Percentiles rank a stretch among this genome's conserved stretches.
phyloP scores from a whole-genome alignment of 805 yeast genomes.

The Starmerella asiatica region DNA sequence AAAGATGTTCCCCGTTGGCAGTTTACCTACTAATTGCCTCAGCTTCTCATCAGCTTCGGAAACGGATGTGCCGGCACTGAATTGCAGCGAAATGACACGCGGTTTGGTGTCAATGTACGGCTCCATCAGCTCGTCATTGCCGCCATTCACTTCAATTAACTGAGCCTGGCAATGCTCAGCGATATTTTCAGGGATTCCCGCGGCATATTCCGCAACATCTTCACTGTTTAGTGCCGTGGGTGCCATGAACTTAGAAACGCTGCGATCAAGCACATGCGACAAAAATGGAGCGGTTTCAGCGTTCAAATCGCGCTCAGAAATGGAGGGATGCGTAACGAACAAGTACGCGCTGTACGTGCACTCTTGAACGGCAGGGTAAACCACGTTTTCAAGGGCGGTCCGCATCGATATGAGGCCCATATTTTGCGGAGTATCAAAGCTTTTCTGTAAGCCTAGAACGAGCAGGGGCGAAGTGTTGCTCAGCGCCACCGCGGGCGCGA shows the following conservation, averaged over 20 bases:
- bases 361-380: conserved; percentile 11
- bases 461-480: conserved; percentile 17
- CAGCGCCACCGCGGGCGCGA: conserved; percentile 8
- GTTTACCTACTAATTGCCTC: conserved; percentile 22
- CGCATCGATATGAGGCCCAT: conserved; percentile 4
- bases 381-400: conserved; percentile 6
- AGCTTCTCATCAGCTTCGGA: conserved; percentile 21
- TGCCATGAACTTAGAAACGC: conserved; percentile 6
- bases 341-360: conserved; percentile 48
- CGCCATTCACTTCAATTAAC: conserved; percentile 30
- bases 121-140: conserved; percentile 31
- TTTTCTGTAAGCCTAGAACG: conserved; percentile 10
- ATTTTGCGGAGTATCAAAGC: neutral
- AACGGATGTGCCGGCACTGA: conserved; percentile 28
- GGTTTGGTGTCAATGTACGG: conserved; percentile 51
- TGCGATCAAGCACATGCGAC: conserved; percentile 19
- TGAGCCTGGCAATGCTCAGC: conserved; percentile 42
- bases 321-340: conserved; percentile 42
- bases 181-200: conserved; percentile 7
- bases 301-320: conserved; percentile 32
- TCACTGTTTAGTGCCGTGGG: conserved; percentile 9
- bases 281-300: conserved; percentile 23
- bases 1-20: conserved; percentile 27
- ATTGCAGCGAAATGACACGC: conserved; percentile 47
- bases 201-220: conserved; percentile 1